Percentiles rank a stretch among this genome's conserved stretches.
phyloP scores from a whole-genome alignment of 306 rosid genomes.

The Vachellia pachyceras region DNA sequence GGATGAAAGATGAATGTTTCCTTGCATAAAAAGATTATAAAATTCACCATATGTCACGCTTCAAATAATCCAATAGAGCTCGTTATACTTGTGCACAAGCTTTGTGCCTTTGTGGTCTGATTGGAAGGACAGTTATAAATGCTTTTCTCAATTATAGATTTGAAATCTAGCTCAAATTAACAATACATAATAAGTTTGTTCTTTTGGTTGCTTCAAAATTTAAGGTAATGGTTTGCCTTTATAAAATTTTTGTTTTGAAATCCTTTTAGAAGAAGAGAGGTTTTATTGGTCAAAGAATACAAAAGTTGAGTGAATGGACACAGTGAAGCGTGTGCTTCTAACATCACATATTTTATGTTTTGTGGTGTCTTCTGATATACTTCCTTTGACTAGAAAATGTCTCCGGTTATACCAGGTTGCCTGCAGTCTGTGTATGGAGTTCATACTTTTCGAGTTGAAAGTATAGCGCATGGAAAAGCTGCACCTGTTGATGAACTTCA shows the following conservation, averaged over 20 bases:
- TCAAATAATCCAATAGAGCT: constrained; percentile 4
- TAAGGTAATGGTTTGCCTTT: neutral
- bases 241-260: neutral
- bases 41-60: neutral
- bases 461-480: constrained; percentile 82
- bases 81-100: neutral
- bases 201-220: constrained; percentile 3
- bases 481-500: constrained; percentile 86
- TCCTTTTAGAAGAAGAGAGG: neutral
- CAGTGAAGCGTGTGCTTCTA: constrained; percentile 17
- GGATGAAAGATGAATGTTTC: neutral
- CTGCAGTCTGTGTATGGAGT: constrained; percentile 82
- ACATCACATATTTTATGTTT: constrained; percentile 25
- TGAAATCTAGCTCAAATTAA: constrained; percentile 17
- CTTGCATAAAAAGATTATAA: neutral
- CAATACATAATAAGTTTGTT: neutral
- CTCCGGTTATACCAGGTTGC: constrained; percentile 64
- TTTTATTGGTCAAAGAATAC: constrained; percentile 18
- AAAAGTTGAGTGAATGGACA: constrained; percentile 18
- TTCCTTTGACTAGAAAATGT: constrained; percentile 12
- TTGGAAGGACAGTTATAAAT: constrained; percentile 11
- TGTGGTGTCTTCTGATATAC: neutral
- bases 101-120: neutral
- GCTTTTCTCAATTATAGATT: constrained; percentile 12
- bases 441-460: constrained; percentile 86